Evolutionary conservation across 176 grass and related monocot species (phyloP), one percentile per base, ranked within the genome.

Genomic region (Oryza meyeriana): DNA sequence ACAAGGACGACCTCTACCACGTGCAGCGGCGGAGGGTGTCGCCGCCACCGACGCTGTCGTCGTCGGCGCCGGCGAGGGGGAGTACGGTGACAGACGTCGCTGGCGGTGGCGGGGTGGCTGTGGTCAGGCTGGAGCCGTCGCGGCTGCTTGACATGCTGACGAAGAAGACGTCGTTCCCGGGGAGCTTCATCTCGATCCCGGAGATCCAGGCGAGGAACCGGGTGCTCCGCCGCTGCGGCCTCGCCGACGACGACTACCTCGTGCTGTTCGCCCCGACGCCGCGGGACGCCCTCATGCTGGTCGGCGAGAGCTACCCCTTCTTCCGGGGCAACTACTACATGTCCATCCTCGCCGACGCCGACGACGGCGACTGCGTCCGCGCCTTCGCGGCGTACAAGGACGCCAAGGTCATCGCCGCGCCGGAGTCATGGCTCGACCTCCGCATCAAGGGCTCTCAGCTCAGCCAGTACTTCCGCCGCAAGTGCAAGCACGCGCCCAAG

Each of bases 361-460:
- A 0, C 40, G 88, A 64, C 32, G 16, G 5, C 7, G 88, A 94
- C 72, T 86, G 35, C 79, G 66, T 91, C 71, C 79, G 88, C 14
- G 83, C 81, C 8, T 94, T 94, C 38, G 92, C 92, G 12, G 76
- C 80, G 8, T 91, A 91, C 72, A 94, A 94, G 85, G 92, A 94
- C 39, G 52, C 92, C 6, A 94, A 86, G 66, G 83, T 94, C 3
- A 91, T 91, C 66, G 64, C 83, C 0, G 86, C 88, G 25, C 92
- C 92, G 39, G 92, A 90, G 83, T 81, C 88, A 0, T 94, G 92
- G 92, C 72, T 94, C 9, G 92, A 94, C 48, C 88, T 94, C 12
- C 79, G 92, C 32, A 91, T 94, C 88, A 94, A 94, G 75, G 92
- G 92, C 12, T 94, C 92, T 1, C 92, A 94, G 80, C 79, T 94